Evolutionary conservation across 2,329 filamentous ascomycete species (phyloP), one percentile per base, ranked within the genome.

Genomic region (Laburnicola sp.): DNA sequence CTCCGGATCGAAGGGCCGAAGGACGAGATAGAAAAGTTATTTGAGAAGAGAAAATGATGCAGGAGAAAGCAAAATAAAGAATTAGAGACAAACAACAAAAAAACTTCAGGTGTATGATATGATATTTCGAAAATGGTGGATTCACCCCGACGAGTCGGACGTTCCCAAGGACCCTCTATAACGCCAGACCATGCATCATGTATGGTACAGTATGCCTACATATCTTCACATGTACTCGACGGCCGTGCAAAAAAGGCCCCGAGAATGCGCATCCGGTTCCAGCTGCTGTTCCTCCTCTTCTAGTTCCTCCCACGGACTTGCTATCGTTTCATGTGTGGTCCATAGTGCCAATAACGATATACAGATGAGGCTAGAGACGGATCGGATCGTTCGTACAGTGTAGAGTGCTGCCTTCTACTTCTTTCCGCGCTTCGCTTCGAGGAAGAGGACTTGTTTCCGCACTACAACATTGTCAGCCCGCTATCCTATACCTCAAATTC

Each of bases 401-500:
- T 6, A 25, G 21, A 30, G 28, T 45, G 48, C 11, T 37, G 45
- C 22, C 8, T 31, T 40, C 40, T 66, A 67, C 60, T 75, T 82
- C 76, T 82, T 86, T 72, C 87, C 87, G 71, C 91, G 88, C 73
- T 96, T 97, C 70, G 89, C 86, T 74, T 99, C 94, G 50, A 97
- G 83, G 76, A 99, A 99, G 27, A 99, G 82, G 28, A 99, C 94
- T 78, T 96, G 89, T 80, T 93, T 91, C 74, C 91, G 89, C 48
- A 99, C 94, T 95, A 63, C 27, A 27, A 31, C 22, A 2, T 28
- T 50, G 60, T 69, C 44, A 69, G 62, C 55, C 23, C 16, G 16
- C 16, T 16, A 16, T 16, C 16, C 16, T 16, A 16, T 16, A 16
- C 16, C 16, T 16, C 16, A 16, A 16, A 16, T 11, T 23, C 11